phyloP scores from a whole-genome alignment of 1,284 basidiomycete species.

The Xerocomus minutiporus region DNA sequence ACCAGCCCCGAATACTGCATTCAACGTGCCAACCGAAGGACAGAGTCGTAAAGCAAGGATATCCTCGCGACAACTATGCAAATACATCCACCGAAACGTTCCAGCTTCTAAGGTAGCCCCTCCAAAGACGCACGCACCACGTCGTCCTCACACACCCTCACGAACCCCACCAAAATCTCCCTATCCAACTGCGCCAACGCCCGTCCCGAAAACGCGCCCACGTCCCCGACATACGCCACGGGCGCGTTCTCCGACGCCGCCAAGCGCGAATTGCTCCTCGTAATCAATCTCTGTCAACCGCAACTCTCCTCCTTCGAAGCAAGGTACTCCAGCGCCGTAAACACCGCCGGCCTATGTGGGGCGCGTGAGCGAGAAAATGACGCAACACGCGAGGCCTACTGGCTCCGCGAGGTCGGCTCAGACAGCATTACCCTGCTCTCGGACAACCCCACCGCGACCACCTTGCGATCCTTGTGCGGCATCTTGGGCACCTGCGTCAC shows the following conservation, averaged over 20 bases:
- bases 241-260: slow-evolving; percentile 68
- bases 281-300: slow-evolving; percentile 77
- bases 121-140: slow-evolving; percentile 43
- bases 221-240: slow-evolving; percentile 56
- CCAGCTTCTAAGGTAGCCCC: slow-evolving; percentile 5
- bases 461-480: slow-evolving; percentile 76
- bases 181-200: slow-evolving; percentile 38
- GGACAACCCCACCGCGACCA: slow-evolving; percentile 82
- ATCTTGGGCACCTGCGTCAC: slow-evolving; percentile 80
- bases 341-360: slow-evolving; percentile 54
- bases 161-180: slow-evolving; percentile 36
- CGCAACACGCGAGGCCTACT: slow-evolving; percentile 46
- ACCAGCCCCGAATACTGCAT: no score
- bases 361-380: neutral
- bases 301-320: slow-evolving; percentile 38
- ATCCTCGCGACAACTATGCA: no score
- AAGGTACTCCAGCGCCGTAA: slow-evolving; percentile 72
- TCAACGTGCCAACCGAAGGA: no score
- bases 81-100: no score
- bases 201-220: slow-evolving; percentile 48
- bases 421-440: slow-evolving; percentile 66
- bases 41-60: no score
- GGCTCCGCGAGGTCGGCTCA: slow-evolving; percentile 58
- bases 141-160: slow-evolving; percentile 33
- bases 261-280: slow-evolving; percentile 85